These are phyloP conservation scores for Pythium folliculosum DNA, from an alignment of 352 stramenopile genomes.

Conservation along the genomic window DNA sequence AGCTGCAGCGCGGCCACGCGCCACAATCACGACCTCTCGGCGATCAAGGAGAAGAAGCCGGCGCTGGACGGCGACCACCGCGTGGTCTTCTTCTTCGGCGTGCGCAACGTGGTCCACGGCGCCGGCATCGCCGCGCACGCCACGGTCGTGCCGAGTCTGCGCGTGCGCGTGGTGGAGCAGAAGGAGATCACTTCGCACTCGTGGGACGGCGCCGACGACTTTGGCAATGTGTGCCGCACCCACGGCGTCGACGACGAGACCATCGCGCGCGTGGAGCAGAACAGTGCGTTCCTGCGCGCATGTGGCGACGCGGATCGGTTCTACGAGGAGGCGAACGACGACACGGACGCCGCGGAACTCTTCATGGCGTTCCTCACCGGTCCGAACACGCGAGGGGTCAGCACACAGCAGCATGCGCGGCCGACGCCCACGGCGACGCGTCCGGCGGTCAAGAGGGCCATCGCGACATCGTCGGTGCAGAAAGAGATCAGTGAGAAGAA, in stretches of 20 bases:
- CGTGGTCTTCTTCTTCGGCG: constrained; percentile 83
- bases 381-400: not conserved
- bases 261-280: constrained; percentile 40
- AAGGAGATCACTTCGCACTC: constrained; percentile 36
- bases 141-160: constrained; percentile 47
- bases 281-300: constrained; percentile 50
- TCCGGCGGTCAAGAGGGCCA: no score
- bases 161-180: constrained; percentile 42
- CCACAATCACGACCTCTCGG: constrained; percentile 52
- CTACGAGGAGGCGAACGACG: constrained; percentile 28
- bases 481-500: not conserved
- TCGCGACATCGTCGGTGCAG: not conserved
- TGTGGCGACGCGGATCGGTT: constrained; percentile 53
- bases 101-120: constrained; percentile 41
- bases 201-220: constrained; percentile 35
- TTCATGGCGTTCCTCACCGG: constrained; percentile 29
- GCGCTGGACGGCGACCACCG: constrained; percentile 65
- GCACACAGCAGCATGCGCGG: not conserved
- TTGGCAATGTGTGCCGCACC: constrained; percentile 39
- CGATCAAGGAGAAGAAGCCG: constrained; percentile 46
- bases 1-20: constrained; percentile 47
- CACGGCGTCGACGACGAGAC: constrained; percentile 38
- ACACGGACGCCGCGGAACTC: constrained; percentile 29
- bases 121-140: constrained; percentile 10
- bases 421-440: not conserved